Evolutionary conservation across 2,329 filamentous ascomycete species (phyloP).

Genomic region (Grosmannia serpens): DNA sequence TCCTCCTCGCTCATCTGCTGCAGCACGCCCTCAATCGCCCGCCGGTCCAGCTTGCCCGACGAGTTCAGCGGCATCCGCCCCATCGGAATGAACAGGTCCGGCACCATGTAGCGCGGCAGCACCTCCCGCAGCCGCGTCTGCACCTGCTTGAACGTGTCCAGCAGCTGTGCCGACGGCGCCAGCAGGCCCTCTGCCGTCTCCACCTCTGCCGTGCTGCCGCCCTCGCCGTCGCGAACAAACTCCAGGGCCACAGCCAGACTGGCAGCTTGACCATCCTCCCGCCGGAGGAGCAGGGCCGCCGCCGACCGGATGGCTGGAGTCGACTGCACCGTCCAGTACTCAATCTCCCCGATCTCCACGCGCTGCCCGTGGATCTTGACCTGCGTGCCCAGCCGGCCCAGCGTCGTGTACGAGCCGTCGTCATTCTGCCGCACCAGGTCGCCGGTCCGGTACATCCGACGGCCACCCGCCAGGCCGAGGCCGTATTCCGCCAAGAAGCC

Average conservation of each 20-base stretch:
- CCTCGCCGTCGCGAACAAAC: not conserved
- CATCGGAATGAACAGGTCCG: not conserved
- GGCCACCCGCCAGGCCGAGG: not conserved
- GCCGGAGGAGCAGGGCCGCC: not conserved
- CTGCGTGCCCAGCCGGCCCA: slow-evolving; percentile 2
- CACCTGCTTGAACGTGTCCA: too few species aligned
- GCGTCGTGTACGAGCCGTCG: not conserved
- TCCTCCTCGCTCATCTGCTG: too few species aligned
- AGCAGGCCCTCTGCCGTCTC: too few species aligned
- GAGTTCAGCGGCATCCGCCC: slow-evolving; percentile 12
- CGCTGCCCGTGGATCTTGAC: slow-evolving; percentile 5
- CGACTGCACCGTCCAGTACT: too few species aligned
- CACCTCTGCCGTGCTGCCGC: not conserved
- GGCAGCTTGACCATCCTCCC: not conserved
- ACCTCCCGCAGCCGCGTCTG: not conserved
- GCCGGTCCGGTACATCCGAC: slow-evolving; percentile 4
- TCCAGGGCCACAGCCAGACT: not conserved
- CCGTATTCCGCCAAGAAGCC: not conserved
- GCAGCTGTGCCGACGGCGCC: not conserved
- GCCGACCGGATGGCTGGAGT: too few species aligned
- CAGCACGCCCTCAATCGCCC: too few species aligned
- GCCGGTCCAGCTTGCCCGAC: slow-evolving; percentile 19
- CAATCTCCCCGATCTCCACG: not conserved
- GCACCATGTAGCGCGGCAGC: not conserved
- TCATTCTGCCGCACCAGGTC: not conserved